These are phyloP conservation scores for Xylaria sp. DNA, from an alignment of 2,329 filamentous ascomycete genomes.

Conservation along the genomic window DNA sequence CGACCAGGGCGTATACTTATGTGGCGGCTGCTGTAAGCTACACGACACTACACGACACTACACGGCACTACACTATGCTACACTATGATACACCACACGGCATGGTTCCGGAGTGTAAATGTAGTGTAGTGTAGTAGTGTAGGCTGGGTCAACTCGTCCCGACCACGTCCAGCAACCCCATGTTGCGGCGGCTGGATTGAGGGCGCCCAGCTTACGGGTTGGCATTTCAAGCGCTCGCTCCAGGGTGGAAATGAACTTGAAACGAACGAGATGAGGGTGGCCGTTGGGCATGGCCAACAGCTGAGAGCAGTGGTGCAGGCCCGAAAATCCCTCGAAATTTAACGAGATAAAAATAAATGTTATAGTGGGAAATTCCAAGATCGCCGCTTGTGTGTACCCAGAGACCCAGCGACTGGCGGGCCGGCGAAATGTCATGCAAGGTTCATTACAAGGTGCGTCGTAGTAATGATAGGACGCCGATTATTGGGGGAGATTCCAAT, in stretches of 20 bases:
- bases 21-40: no score
- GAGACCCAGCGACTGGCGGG: slow-evolving; percentile 4
- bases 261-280: slow-evolving; percentile 25
- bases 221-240: slow-evolving; percentile 8
- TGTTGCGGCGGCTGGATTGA: slow-evolving; percentile 7
- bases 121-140: not conserved
- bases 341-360: slow-evolving; percentile 31
- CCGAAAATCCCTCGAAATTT: slow-evolving; percentile 28
- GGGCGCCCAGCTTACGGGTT: slow-evolving; percentile 12
- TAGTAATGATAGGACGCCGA: slow-evolving; percentile 21
- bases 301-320: slow-evolving; percentile 18
- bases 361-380: slow-evolving; percentile 13
- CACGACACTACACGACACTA: no score
- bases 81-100: no score
- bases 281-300: slow-evolving; percentile 25
- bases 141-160: not conserved
- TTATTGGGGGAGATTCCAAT: slow-evolving; percentile 24
- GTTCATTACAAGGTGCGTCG: slow-evolving; percentile 3
- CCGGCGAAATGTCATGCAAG: slow-evolving; percentile 16
- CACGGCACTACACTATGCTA: no score
- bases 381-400: not conserved
- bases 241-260: slow-evolving; percentile 23
- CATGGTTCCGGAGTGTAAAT: no score
- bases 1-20: no score
- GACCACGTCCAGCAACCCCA: not conserved